Evolutionary conservation across 169 alveolate species (phyloP), one percentile per base, ranked within the genome.

Genomic region (Besnoitia besnoiti): DNA sequence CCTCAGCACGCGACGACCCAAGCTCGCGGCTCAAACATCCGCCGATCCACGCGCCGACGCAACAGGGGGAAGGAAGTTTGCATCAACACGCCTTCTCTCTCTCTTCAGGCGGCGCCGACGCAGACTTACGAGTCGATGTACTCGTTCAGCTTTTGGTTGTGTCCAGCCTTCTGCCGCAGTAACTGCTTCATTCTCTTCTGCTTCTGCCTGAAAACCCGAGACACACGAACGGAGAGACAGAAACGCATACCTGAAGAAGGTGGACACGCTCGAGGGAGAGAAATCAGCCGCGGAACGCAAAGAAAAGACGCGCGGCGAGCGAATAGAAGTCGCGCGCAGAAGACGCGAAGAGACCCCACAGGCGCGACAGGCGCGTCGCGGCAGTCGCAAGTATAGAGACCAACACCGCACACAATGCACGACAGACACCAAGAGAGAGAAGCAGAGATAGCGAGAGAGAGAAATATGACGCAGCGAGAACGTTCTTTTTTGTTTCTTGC

Each of bases 41-140:
- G n/a, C n/a, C n/a, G n/a, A n/a, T n/a, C n/a, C n/a, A n/a, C n/a
- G n/a, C n/a, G n/a, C n/a, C n/a, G n/a, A n/a, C n/a, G n/a, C n/a
- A n/a, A n/a, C n/a, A n/a, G n/a, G n/a, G n/a, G n/a, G n/a, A n/a
- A n/a, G n/a, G n/a, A n/a, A n/a, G n/a, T n/a, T n/a, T n/a, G n/a
- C n/a, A n/a, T n/a, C n/a, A n/a, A n/a, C n/a, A n/a, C n/a, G n/a
- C n/a, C n/a, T n/a, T n/a, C n/a, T n/a, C n/a, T n/a, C n/a, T n/a
- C n/a, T n/a, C n/a, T n/a, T n/a, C n/a, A n/a, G n/a, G n/a, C n/a
- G n/a, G n/a, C n/a, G n/a, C n/a, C n/a, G n/a, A n/a, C 0, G 44
- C 46, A 73, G 82, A 50, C 91, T 40, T 35, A 87, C 91, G 91
- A 87, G 59, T 87, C 91, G 21, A 87, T 87, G 85, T 87, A 87